Base-by-base conservation (phyloP, 257 asterid genomes). In the Agastache rugosa region DNA sequence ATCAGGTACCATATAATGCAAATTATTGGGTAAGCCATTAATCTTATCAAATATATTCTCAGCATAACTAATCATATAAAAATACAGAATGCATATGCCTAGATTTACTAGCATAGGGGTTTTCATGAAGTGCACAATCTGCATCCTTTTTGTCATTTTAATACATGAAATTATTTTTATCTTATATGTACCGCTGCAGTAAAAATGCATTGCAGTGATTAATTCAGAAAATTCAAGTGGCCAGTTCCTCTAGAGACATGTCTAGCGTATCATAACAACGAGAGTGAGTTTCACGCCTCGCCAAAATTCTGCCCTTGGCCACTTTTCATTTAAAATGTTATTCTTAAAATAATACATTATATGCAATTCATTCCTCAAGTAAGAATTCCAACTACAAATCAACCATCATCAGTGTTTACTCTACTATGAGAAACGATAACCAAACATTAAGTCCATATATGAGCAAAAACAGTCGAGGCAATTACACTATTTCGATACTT, bases 201-300 rank as follows among this genome's bases (percentile, higher is more conserved):
- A 17, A 53, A 17, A 53, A 9, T 31, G 37, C 7, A 31, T 31
- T 31, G 37, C 1, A 5, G 4, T 27, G 22, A 72, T 23, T 12
- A 7, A 39, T 8, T 17, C 37, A 51, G 6, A n/a, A 39, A 39
- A 20, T 27, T 51, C 65, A 74, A 39, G 78, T 65, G 34, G 45
- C 65, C 29, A 63, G 63, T 39, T 48, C 11, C 71, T 51, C 45
- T 17, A 73, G 23, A 62, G 60, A 39, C 58, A 11, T 15, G 63
- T 53, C 45, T 54, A 42, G 50, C 64, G 65, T 39, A 23, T 11
- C 45, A 23, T 54, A 53, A 50, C 42, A 14, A 51, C 15, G 44
- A 34, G 9, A 31, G 27, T 45, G 39, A 15, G 53, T 61, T 48
- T 51, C 72, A 22, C 37, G 5, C 45, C 76, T 41, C n/a, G 25